A percentile compares a stretch with the other conserved stretches of the same genome.
Evolutionary conservation across 208 protist genomes (phyloP).

Genomic region (Crithidia bombi): DNA sequence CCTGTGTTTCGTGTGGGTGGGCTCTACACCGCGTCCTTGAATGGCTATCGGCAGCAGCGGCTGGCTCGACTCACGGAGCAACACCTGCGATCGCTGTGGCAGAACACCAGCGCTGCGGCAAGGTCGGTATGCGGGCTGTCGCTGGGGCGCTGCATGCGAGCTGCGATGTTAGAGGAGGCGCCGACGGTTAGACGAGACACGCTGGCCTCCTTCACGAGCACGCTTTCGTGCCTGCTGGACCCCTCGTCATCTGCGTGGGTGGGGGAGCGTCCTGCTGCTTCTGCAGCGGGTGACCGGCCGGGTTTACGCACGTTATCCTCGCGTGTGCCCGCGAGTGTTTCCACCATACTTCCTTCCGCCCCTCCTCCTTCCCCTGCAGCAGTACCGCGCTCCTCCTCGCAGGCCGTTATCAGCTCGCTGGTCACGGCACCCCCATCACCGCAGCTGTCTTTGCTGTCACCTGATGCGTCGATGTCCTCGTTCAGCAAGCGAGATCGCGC

Average conservation of each 20-base stretch:
- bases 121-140: constrained; percentile 16
- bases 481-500: not conserved
- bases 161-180: constrained; percentile 10
- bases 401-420: not conserved
- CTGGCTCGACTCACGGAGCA: constrained; percentile 33
- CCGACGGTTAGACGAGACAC: not conserved
- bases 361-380: too few relatives aligned
- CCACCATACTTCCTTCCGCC: too few relatives aligned
- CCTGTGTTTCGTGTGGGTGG: constrained; percentile 23
- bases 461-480: not conserved
- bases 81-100: constrained; percentile 30
- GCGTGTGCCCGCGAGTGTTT: too few relatives aligned
- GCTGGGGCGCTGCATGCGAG: constrained; percentile 10
- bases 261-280: too few relatives aligned
- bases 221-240: not conserved
- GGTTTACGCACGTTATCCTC: too few relatives aligned
- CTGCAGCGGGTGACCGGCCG: too few relatives aligned
- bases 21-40: constrained; percentile 31
- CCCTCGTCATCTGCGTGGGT: too few relatives aligned
- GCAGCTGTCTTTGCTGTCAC: not conserved
- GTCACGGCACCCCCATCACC: not conserved
- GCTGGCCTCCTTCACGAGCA: not conserved
- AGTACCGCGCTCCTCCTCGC: not conserved
- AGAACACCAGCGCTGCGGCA: constrained; percentile 13
- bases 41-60: constrained; percentile 35